Conservation (phyloP, 306 rosid genomes). For the Cajanus cajan region DNA sequence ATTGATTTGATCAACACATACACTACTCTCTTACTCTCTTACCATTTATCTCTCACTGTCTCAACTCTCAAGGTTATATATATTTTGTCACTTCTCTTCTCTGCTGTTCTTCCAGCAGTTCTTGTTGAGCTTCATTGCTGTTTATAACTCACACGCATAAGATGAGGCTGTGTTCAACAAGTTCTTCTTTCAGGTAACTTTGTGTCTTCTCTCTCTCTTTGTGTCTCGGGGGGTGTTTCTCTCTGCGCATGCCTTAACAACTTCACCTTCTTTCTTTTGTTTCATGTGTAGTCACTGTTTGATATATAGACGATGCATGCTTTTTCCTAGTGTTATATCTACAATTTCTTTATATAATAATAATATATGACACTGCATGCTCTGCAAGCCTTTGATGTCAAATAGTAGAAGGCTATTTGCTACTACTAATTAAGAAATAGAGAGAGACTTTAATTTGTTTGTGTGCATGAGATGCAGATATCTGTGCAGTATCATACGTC, state of each 20-base stretch:
- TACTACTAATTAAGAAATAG: background rate
- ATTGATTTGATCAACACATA: too few species aligned
- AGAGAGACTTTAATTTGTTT: background rate
- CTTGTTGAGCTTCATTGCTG: background rate
- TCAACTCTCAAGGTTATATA: background rate
- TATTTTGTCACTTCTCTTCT: background rate
- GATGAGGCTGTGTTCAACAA: background rate
- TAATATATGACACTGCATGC: background rate
- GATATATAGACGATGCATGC: background rate
- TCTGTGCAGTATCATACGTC: slow-evolving; percentile 22
- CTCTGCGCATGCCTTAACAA: background rate
- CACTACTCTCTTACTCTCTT: background rate
- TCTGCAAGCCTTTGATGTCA: background rate
- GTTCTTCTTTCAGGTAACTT: slow-evolving; percentile 20
- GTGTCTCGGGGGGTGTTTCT: background rate
- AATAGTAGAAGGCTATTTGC: slow-evolving; percentile 1
- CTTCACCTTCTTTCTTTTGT: background rate
- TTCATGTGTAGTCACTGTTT: slow-evolving; percentile 14
- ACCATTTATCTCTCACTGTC: background rate
- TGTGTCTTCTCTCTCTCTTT: too few species aligned
- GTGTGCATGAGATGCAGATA: slow-evolving; percentile 26
- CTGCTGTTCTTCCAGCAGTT: background rate
- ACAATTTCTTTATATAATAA: background rate
- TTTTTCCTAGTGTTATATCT: background rate
- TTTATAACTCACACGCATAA: background rate